These are phyloP conservation scores for Tolypocladium capitatum DNA, from an alignment of 2,329 filamentous ascomycete genomes.

Conservation along the genomic window DNA sequence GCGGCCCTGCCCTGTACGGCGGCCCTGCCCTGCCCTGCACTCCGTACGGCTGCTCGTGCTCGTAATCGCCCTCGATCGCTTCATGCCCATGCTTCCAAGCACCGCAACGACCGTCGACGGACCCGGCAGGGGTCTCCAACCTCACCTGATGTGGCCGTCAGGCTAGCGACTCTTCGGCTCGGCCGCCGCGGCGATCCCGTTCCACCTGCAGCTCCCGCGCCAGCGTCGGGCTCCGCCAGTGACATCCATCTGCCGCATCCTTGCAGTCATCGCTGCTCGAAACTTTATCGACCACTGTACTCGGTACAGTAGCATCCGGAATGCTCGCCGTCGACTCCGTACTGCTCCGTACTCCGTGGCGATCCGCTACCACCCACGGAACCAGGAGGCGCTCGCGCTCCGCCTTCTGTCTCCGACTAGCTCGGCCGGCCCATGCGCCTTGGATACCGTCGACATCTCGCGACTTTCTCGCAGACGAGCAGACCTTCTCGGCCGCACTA, in stretches of 20 bases:
- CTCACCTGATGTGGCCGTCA: slow-evolving; percentile 4
- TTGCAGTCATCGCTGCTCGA: slow-evolving; percentile 5
- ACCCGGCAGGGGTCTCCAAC: neutral
- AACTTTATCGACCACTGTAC: slow-evolving; percentile 13
- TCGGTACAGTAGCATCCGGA: slow-evolving; percentile 14
- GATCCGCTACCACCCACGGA: slow-evolving; percentile 7
- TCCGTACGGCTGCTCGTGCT: too few species aligned
- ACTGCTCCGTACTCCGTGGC: too few species aligned
- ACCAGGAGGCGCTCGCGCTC: neutral
- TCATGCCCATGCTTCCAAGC: neutral
- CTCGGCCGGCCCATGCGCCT: neutral
- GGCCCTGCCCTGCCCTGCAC: neutral
- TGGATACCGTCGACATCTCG: neutral
- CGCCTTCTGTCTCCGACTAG: neutral
- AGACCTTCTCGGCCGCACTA: neutral
- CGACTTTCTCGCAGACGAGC: neutral
- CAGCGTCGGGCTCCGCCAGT: neutral
- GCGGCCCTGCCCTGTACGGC: neutral
- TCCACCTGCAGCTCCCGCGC: neutral
- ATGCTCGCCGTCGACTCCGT: slow-evolving; percentile 13
- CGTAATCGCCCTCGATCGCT: neutral
- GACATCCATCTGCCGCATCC: slow-evolving; percentile 4
- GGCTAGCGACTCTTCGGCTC: neutral
- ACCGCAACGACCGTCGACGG: neutral
- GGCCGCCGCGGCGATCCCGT: neutral